phyloP scores from a whole-genome alignment of 75 land plant species.

The Picea sitchensis region DNA sequence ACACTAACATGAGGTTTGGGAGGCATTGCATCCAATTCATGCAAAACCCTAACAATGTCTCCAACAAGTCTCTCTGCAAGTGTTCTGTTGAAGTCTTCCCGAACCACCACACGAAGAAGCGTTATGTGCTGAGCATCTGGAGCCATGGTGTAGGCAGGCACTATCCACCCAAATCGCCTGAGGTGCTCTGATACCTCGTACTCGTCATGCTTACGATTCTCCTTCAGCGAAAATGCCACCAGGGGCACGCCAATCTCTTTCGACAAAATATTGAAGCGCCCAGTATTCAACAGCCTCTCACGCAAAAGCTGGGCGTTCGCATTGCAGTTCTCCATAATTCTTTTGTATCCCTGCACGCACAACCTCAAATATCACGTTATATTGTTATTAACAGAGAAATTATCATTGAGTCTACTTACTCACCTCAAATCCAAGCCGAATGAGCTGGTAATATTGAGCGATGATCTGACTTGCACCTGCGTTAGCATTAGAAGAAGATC shows the following conservation, averaged over 20 bases:
- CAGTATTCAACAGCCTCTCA: conserved; percentile 29
- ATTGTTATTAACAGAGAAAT: too few species aligned
- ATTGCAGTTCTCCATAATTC: conserved; percentile 35
- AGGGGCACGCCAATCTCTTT: conserved; percentile 46
- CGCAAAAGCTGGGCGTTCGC: conserved; percentile 33
- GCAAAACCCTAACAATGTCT: conserved; percentile 34
- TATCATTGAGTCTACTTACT: not conserved
- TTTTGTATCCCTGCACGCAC: conserved; percentile 42
- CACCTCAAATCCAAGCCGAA: conserved; percentile 51
- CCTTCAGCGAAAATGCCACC: conserved; percentile 52
- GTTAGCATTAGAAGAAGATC: not conserved
- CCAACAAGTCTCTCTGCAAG: conserved; percentile 36
- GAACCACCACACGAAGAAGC: not conserved
- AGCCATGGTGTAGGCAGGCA: too few species aligned
- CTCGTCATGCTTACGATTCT: conserved; percentile 21
- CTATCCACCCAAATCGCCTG: conserved; percentile 21
- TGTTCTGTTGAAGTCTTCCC: conserved; percentile 49
- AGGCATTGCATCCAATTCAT: conserved; percentile 18
- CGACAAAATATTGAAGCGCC: conserved; percentile 43
- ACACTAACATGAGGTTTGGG: too few species aligned
- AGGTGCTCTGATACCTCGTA: conserved; percentile 46
- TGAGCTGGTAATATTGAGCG: conserved; percentile 15
- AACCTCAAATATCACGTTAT: too few species aligned
- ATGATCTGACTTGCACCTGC: conserved; percentile 60
- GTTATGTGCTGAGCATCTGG: too few species aligned